A percentile compares a stretch with the other conserved stretches of the same genome.
Evolutionary conservation across 306 rosid species (phyloP).

Genomic region (Vigna trinervia): DNA sequence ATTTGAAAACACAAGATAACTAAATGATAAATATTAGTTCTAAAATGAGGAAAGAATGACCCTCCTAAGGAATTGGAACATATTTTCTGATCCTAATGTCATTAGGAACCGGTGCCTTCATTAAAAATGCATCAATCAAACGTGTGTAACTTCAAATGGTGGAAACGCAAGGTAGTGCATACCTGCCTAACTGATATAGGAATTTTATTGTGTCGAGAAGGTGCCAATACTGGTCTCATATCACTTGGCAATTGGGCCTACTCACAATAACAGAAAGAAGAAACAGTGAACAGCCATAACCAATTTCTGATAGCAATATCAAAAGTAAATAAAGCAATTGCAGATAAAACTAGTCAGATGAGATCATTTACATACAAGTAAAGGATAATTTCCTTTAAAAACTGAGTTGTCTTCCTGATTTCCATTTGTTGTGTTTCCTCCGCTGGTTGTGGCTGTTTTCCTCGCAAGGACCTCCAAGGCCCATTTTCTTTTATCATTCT

Average conservation of each 20-base stretch:
- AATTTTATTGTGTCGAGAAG: constrained; percentile 78
- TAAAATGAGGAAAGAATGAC: constrained; percentile 10
- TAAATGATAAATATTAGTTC: constrained; percentile 34
- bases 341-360: constrained; percentile 36
- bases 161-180: constrained; percentile 44
- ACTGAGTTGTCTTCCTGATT: constrained; percentile 61
- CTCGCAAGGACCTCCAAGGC: constrained; percentile 92
- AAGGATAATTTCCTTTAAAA: constrained; percentile 83
- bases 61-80: constrained; percentile 25
- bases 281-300: constrained; percentile 42
- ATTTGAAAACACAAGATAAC: constrained; percentile 20
- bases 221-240: constrained; percentile 83
- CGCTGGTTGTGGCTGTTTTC: constrained; percentile 67
- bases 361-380: constrained; percentile 71
- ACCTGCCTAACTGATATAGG: constrained; percentile 94
- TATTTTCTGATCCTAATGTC: constrained; percentile 28
- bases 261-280: constrained; percentile 53
- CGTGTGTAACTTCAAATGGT: constrained; percentile 7
- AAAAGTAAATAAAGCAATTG: constrained; percentile 38
- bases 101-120: constrained; percentile 9
- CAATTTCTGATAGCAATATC: constrained; percentile 35
- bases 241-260: constrained; percentile 92
- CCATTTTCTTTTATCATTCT: constrained; percentile 92
- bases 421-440: constrained; percentile 51
- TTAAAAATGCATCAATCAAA: constrained; percentile 26